phyloP scores from a whole-genome alignment of 768 basidiomycete species.

The Coprinopsis marcescibilis region DNA sequence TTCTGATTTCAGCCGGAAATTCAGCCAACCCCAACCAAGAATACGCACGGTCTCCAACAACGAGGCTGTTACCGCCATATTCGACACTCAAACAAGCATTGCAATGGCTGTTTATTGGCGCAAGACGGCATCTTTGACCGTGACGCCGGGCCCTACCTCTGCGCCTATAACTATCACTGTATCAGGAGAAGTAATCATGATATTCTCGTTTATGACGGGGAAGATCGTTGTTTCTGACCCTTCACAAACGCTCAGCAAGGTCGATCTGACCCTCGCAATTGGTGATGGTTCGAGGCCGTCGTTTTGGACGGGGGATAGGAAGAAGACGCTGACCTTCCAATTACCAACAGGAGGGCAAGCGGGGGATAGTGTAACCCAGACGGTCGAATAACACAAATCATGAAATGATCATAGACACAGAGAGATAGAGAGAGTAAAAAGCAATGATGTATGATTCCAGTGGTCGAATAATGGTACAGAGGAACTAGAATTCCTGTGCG shows the following conservation, averaged over 20 bases:
- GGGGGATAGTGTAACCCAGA: slow-evolving; percentile 41
- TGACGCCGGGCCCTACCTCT: slow-evolving; percentile 21
- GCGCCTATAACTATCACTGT: slow-evolving; percentile 28
- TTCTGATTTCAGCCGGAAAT: slow-evolving; percentile 35
- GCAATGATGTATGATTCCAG: slow-evolving; percentile 8
- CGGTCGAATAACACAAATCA: slow-evolving; percentile 2
- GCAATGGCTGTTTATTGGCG: slow-evolving; percentile 56
- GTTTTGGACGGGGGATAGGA: slow-evolving; percentile 19
- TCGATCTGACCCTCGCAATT: slow-evolving; percentile 32
- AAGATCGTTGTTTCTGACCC: slow-evolving; percentile 60
- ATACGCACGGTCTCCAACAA: slow-evolving; percentile 43
- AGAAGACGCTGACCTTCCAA: slow-evolving; percentile 29
- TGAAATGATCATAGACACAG: not conserved
- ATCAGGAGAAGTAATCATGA: slow-evolving; percentile 37
- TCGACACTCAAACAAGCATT: slow-evolving; percentile 35
- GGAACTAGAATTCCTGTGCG: slow-evolving; percentile 53
- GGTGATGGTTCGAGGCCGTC: slow-evolving; percentile 20
- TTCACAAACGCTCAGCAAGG: slow-evolving; percentile 41
- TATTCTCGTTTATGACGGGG: slow-evolving; percentile 35
- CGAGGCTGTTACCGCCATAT: slow-evolving; percentile 41
- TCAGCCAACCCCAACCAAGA: slow-evolving; percentile 16
- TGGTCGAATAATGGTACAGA: slow-evolving; percentile 14
- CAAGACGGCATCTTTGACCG: slow-evolving; percentile 36
- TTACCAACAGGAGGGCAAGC: slow-evolving; percentile 44
- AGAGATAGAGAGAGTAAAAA: slow-evolving; percentile 6